Conservation (phyloP, 345 rosid species). For the Eucalyptus virginea region DNA sequence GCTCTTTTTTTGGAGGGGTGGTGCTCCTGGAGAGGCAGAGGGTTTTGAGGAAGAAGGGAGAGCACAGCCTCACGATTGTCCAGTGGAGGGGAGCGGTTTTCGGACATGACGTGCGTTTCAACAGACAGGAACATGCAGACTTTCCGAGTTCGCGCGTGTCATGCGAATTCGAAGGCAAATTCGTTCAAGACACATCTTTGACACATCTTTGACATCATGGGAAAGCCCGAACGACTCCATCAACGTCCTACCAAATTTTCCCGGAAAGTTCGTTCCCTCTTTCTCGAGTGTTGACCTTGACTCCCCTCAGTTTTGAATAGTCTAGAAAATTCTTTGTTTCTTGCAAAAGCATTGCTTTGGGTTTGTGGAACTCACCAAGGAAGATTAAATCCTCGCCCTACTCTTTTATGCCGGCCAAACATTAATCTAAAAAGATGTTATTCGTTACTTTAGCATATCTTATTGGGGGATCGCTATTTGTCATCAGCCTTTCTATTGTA, state of each 20-base stretch:
- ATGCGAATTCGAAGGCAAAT: neutral
- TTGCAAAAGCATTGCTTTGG: neutral
- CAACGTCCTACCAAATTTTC: neutral
- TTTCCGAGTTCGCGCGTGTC: neutral
- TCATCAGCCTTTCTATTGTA: neutral
- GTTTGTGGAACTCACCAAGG: neutral
- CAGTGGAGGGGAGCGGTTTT: neutral
- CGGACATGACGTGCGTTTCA: neutral
- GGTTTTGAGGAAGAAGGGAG: neutral
- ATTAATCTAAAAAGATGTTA: neutral
- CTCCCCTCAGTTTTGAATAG: neutral
- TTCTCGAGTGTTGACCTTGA: neutral
- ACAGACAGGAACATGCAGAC: neutral
- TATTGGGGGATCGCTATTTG: neutral
- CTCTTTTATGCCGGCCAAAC: neutral
- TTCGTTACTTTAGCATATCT: neutral
- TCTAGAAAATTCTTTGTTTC: neutral
- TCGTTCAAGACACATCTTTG: neutral
- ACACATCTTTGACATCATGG: neutral
- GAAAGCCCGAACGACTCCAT: neutral
- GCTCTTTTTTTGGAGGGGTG: neutral
- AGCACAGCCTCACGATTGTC: neutral
- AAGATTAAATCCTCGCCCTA: neutral
- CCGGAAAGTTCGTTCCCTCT: neutral
- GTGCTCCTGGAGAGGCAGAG: neutral